A percentile compares a stretch with the other conserved stretches of the same genome.
Evolutionary conservation across 2,329 filamentous ascomycete species (phyloP).

Genomic region (Fusarium guadeloupense): DNA sequence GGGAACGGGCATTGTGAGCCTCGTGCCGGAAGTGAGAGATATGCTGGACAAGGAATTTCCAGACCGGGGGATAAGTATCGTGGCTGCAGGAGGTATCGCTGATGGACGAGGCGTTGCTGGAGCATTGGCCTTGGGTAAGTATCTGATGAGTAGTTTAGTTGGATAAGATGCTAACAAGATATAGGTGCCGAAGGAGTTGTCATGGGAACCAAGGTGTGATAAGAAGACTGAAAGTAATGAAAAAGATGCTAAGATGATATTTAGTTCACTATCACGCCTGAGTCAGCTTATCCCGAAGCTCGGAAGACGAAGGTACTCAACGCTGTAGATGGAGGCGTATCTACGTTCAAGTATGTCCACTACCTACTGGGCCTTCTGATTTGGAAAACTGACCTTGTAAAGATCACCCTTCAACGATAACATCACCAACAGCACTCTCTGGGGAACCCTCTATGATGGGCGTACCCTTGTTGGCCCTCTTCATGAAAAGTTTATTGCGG

Average conservation of each 20-base stretch:
- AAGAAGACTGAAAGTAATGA: not conserved
- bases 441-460: conserved; percentile 56
- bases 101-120: conserved; percentile 65
- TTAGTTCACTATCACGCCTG: conserved; percentile 56
- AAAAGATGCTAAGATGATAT: conserved; percentile 25
- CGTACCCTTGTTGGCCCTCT: conserved; percentile 53
- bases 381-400: not conserved
- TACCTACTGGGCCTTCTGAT: no score
- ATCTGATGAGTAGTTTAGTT: no score
- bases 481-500: conserved; percentile 52
- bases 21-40: conserved; percentile 66
- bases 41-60: conserved; percentile 53
- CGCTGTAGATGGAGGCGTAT: conserved; percentile 54
- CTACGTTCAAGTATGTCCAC: conserved; percentile 55
- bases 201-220: conserved; percentile 54
- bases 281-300: conserved; percentile 54
- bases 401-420: conserved; percentile 56
- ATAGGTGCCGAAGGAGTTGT: conserved; percentile 55
- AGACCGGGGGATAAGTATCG: conserved; percentile 50
- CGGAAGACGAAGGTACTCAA: conserved; percentile 54
- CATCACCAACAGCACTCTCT: conserved; percentile 50
- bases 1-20: conserved; percentile 62
- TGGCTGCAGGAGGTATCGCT: conserved; percentile 69
- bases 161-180: not conserved
- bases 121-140: conserved; percentile 62